A percentile compares a stretch with the other conserved stretches of the same genome.
phyloP scores from a whole-genome alignment of 2,329 filamentous ascomycete genomes.

The Hypomyces rosellus region DNA sequence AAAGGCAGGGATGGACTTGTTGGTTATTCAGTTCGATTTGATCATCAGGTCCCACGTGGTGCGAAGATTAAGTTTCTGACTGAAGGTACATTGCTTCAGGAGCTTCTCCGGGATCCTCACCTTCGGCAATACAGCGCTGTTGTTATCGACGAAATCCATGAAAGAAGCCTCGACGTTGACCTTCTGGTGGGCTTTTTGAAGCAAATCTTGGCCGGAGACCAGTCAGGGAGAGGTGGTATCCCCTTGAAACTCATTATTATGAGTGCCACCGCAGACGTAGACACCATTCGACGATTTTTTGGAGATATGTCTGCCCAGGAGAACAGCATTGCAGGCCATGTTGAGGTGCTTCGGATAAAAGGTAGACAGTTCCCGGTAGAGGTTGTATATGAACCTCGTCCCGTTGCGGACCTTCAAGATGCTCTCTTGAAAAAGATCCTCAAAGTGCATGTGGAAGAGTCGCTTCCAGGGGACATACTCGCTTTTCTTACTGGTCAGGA shows the following conservation, averaged over 20 bases:
- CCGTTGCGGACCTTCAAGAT: slow-evolving; percentile 77
- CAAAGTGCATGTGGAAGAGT: slow-evolving; percentile 79
- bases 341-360: slow-evolving; percentile 59
- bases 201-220: slow-evolving; percentile 60
- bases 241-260: slow-evolving; percentile 88
- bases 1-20: slow-evolving; percentile 49
- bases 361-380: slow-evolving; percentile 85
- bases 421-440: slow-evolving; percentile 75
- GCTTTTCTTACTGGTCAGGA: slow-evolving; percentile 92
- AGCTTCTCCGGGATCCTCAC: slow-evolving; percentile 79
- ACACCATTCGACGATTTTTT: slow-evolving; percentile 74
- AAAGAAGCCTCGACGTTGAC: slow-evolving; percentile 91
- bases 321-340: slow-evolving; percentile 14
- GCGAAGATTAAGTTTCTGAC: slow-evolving; percentile 90
- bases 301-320: slow-evolving; percentile 21
- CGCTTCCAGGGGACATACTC: slow-evolving; percentile 87
- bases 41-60: slow-evolving; percentile 75
- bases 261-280: slow-evolving; percentile 92
- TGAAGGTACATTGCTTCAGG: slow-evolving; percentile 92
- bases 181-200: slow-evolving; percentile 83
- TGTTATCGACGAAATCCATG: slow-evolving; percentile 94
- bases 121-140: slow-evolving; percentile 82
- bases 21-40: slow-evolving; percentile 92
- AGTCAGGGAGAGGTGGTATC: slow-evolving; percentile 60
- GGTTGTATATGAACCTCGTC: slow-evolving; percentile 64